Percentiles rank a stretch among this genome's conserved stretches.
These are phyloP conservation scores for Thelonectria rubi DNA, from an alignment of 2,329 filamentous ascomycete species.

Conservation along the genomic window DNA sequence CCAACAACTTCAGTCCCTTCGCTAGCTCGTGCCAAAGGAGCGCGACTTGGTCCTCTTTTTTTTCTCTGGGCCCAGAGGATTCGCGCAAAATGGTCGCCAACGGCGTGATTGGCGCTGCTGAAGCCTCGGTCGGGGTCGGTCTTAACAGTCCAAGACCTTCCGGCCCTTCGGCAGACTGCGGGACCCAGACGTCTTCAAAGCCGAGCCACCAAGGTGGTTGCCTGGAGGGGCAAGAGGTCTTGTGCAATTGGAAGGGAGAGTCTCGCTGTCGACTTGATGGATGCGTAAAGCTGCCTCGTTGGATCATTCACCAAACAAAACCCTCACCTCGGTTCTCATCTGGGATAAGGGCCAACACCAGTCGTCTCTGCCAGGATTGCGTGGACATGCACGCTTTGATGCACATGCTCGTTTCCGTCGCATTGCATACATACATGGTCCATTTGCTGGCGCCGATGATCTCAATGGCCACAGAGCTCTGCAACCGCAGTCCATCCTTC, in stretches of 20 bases:
- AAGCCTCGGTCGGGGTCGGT: constrained; percentile 19
- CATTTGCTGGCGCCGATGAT: constrained; percentile 3
- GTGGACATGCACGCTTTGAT: constrained; percentile 14
- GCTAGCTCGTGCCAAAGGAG: constrained; percentile 30
- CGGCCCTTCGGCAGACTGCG: constrained; percentile 22
- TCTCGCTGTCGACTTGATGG: background rate
- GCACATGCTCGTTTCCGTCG: background rate
- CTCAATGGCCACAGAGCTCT: background rate
- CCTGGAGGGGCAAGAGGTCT: constrained; percentile 31
- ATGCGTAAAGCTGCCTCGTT: constrained; percentile 9
- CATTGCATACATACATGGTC: constrained; percentile 9
- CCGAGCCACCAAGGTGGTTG: constrained; percentile 7
- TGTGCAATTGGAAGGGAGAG: constrained; percentile 5
- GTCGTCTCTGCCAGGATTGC: constrained; percentile 6
- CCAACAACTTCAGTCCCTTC: constrained; percentile 23
- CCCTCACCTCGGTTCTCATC: constrained; percentile 4
- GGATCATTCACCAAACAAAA: background rate
- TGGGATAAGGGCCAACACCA: background rate
- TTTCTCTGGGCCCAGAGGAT: constrained; percentile 13
- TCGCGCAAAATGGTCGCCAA: constrained; percentile 4
- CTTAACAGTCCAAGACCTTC: constrained; percentile 18
- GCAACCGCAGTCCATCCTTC: too few relatives aligned
- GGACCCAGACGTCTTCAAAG: constrained; percentile 14
- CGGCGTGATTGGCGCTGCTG: constrained; percentile 31
- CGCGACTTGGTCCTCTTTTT: too few relatives aligned